These are phyloP conservation scores for Aspergillus kassunensis DNA, from an alignment of 495 filamentous ascomycete species.

Conservation along the genomic window DNA sequence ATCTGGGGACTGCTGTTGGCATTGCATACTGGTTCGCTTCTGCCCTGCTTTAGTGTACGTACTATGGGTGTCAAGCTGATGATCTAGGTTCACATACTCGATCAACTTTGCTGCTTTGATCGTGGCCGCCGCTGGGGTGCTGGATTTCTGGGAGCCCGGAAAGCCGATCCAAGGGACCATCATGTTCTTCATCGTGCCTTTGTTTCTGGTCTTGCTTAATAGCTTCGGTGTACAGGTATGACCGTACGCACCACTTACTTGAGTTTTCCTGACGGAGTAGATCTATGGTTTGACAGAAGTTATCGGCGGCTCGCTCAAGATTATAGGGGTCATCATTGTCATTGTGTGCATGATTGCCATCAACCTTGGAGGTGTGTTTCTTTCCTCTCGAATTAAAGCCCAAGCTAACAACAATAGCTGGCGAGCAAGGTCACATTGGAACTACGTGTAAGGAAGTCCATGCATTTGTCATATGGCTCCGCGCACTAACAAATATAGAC, in stretches of 20 bases:
- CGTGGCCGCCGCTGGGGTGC: constrained; percentile 32
- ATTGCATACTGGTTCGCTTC: constrained; percentile 45
- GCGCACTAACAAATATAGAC: constrained; percentile 6
- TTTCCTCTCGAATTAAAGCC: neutral
- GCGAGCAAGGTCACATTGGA: constrained; percentile 10
- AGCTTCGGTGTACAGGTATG: constrained; percentile 31
- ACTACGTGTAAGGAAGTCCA: constrained; percentile 15
- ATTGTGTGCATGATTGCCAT: constrained; percentile 27
- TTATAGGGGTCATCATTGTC: constrained; percentile 31
- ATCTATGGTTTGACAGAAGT: constrained; percentile 38
- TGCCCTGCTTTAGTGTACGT: neutral
- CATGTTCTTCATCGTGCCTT: constrained; percentile 27
- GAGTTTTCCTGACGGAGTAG: constrained; percentile 12
- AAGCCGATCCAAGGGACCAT: constrained; percentile 26
- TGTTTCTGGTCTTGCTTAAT: constrained; percentile 32
- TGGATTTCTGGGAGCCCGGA: constrained; percentile 32
- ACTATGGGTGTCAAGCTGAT: neutral
- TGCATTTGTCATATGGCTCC: neutral
- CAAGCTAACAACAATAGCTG: constrained; percentile 12
- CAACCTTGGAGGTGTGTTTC: constrained; percentile 29
- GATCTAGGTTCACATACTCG: constrained; percentile 41
- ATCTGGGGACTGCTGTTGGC: constrained; percentile 44
- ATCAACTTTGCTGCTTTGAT: constrained; percentile 39
- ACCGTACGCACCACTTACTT: neutral
- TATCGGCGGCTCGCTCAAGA: constrained; percentile 34